phyloP scores from a whole-genome alignment of 2,329 filamentous ascomycete genomes.

The Colletotrichum plurivorum region DNA sequence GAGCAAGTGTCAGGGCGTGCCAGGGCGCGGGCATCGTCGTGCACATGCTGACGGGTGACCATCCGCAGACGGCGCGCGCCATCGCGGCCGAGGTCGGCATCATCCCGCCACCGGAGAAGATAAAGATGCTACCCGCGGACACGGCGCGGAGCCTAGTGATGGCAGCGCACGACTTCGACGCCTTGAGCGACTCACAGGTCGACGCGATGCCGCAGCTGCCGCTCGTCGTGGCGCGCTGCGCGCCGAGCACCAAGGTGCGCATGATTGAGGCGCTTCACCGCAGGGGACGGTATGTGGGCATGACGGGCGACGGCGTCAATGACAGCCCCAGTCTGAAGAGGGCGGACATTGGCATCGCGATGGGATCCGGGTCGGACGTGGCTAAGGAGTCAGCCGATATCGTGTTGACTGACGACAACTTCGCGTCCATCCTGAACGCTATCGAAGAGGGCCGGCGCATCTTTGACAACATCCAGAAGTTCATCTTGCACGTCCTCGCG shows the following conservation, averaged over 20 bases:
- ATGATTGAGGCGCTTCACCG: slow-evolving; percentile 82
- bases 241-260: slow-evolving; percentile 78
- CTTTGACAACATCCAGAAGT: slow-evolving; percentile 84
- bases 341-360: slow-evolving; percentile 80
- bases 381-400: slow-evolving; percentile 77
- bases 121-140: slow-evolving; percentile 64
- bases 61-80: slow-evolving; percentile 73
- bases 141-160: slow-evolving; percentile 73
- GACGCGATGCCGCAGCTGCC: slow-evolving; percentile 75
- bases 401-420: slow-evolving; percentile 81
- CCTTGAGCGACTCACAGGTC: slow-evolving; percentile 73
- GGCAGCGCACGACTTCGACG: slow-evolving; percentile 75
- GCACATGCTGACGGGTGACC: slow-evolving; percentile 79
- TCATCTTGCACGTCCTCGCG: slow-evolving; percentile 77
- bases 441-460: slow-evolving; percentile 80
- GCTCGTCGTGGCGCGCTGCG: slow-evolving; percentile 78
- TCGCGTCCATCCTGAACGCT: slow-evolving; percentile 78
- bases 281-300: slow-evolving; percentile 62
- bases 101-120: slow-evolving; percentile 51
- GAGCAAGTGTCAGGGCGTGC: slow-evolving; percentile 70
- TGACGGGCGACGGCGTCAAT: slow-evolving; percentile 81
- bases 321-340: slow-evolving; percentile 79
- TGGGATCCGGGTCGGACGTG: slow-evolving; percentile 76
- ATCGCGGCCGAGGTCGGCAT: slow-evolving; percentile 76
- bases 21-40: slow-evolving; percentile 75